A percentile compares a stretch with the other conserved stretches of the same genome.
Conservation (phyloP, 192 early-diverging fungal species). For the Chytriomyces confervae region DNA sequence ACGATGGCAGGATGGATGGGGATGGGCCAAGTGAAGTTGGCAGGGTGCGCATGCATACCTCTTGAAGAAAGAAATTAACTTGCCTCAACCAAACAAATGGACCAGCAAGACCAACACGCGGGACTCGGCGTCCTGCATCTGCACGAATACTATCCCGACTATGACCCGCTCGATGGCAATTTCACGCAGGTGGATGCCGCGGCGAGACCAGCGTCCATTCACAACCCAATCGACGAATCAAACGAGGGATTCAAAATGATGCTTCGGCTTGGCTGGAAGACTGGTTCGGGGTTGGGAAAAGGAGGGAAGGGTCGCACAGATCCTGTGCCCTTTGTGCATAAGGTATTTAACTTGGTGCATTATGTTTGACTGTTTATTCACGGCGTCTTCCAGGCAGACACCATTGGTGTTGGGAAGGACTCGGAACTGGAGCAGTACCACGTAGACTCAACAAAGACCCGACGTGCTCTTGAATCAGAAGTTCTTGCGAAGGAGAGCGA, state of each 20-base stretch:
- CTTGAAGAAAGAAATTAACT: neutral
- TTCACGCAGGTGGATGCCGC: neutral
- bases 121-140: slow-evolving; percentile 1
- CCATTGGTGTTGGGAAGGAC: slow-evolving; percentile 69
- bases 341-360: neutral
- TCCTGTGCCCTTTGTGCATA: slow-evolving; percentile 66
- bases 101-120: neutral
- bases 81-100: neutral
- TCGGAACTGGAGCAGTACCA: slow-evolving; percentile 57
- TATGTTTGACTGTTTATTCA: neutral
- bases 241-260: slow-evolving; percentile 74
- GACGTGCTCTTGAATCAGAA: slow-evolving; percentile 71
- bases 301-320: slow-evolving; percentile 65
- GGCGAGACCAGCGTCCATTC: slow-evolving; percentile 3
- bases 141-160: neutral
- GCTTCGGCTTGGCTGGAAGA: slow-evolving; percentile 75
- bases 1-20: neutral
- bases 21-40: no score
- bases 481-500: slow-evolving; percentile 69
- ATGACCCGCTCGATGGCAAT: neutral
- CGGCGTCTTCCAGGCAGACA: slow-evolving; percentile 61
- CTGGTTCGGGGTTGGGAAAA: slow-evolving; percentile 65
- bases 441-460: slow-evolving; percentile 60
- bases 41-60: no score
- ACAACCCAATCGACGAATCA: neutral